Percentiles rank a stretch among this genome's conserved stretches.
Evolutionary conservation across 306 rosid species (phyloP).

Genomic region (Morella rubra): DNA sequence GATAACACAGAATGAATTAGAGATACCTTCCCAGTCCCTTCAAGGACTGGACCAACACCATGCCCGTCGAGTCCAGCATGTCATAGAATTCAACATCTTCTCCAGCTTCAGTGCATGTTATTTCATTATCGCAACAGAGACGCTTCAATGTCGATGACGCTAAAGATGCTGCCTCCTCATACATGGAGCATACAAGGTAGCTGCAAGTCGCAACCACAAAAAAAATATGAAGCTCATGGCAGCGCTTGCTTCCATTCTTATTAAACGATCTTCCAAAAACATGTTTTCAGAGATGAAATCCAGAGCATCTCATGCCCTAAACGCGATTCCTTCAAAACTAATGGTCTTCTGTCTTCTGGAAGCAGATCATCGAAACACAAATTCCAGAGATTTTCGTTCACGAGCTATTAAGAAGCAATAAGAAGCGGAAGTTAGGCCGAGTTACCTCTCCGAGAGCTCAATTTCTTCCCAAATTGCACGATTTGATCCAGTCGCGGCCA

Average conservation of each 20-base stretch:
- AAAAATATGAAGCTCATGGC: not conserved
- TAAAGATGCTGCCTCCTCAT: constrained; percentile 54
- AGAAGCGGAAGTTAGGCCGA: not conserved
- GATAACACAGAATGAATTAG: not conserved
- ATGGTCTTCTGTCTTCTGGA: no score
- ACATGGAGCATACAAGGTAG: constrained; percentile 76
- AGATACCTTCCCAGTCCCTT: constrained; percentile 55
- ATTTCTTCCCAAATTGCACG: constrained; percentile 57
- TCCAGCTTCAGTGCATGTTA: not conserved
- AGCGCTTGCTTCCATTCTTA: not conserved
- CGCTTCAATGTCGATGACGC: constrained; percentile 65
- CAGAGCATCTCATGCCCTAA: not conserved
- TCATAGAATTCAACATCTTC: constrained; percentile 37
- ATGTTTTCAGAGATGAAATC: not conserved
- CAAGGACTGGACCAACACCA: constrained; percentile 77
- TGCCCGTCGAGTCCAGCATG: constrained; percentile 62
- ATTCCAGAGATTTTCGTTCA: not conserved
- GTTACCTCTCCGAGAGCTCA: constrained; percentile 75
- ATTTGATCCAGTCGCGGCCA: constrained; percentile 7
- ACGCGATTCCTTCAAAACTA: no score
- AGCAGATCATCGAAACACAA: no score
- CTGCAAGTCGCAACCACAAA: constrained; percentile 31
- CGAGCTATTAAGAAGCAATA: not conserved
- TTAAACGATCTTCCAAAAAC: not conserved
- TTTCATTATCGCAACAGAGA: constrained; percentile 6